Percentiles rank a stretch among this genome's conserved stretches.
Evolutionary conservation across 106 monocot genomes (phyloP).

Genomic region (Ottelia alismoides): DNA sequence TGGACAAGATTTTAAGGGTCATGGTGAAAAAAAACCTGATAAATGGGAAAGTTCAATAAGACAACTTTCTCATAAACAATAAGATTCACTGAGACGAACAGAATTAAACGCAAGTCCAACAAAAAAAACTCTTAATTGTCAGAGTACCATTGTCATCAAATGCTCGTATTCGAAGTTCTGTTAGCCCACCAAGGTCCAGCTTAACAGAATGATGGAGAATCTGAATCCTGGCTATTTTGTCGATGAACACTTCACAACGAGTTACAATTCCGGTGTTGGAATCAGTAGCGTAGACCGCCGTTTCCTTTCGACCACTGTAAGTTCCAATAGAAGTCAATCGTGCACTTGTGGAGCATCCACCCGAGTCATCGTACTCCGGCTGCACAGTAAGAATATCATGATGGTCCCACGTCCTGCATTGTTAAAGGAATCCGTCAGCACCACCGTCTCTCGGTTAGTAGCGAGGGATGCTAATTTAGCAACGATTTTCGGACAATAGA

Average conservation of each 20-base stretch:
- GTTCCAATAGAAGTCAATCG: slow-evolving; percentile 71
- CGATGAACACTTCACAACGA: slow-evolving; percentile 83
- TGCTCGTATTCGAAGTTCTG: slow-evolving; percentile 60
- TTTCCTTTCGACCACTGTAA: slow-evolving; percentile 69
- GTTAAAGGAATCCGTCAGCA: too few species aligned
- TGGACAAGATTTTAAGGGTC: too few species aligned
- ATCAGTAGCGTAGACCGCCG: slow-evolving; percentile 80
- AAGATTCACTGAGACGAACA: too few species aligned
- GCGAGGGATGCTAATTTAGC: too few species aligned
- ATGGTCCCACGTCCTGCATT: slow-evolving; percentile 98
- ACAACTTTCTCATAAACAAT: too few species aligned
- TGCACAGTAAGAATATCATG: slow-evolving; percentile 79
- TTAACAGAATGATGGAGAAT: slow-evolving; percentile 96
- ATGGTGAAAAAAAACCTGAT: too few species aligned
- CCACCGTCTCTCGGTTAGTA: too few species aligned
- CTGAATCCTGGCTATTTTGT: slow-evolving; percentile 67
- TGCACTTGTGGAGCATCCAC: slow-evolving; percentile 80
- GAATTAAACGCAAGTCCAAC: too few species aligned
- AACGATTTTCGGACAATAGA: too few species aligned
- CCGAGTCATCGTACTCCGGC: slow-evolving; percentile 76
- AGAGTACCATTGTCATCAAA: slow-evolving; percentile 87
- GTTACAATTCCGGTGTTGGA: slow-evolving; percentile 44
- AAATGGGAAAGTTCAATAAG: too few species aligned
- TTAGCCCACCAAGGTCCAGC: slow-evolving; percentile 77
- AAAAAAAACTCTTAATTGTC: too few species aligned